Base-by-base conservation (phyloP, 768 basidiomycete species). In the Clathrus columnatus region DNA sequence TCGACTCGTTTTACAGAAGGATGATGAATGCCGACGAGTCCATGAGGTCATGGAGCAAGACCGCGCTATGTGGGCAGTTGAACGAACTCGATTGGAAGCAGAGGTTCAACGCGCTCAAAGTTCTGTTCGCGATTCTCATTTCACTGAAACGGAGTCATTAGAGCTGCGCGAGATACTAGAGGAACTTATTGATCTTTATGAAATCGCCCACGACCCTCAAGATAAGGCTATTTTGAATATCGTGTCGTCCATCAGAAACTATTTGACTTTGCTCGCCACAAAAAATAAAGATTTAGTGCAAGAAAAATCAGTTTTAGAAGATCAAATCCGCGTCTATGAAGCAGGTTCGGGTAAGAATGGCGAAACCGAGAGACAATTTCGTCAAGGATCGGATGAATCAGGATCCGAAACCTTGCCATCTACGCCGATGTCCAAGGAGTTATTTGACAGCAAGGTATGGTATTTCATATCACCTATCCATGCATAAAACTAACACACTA, bases 111-210 rank as follows among this genome's bases (percentile, higher is more conserved):
- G 74, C 72, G 64, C 65, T 76, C 58, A 75, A 77, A 29, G 76
- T 77, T 45, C 65, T 80, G 32, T 64, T 67, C 16, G 63, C n/a
- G n/a, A n/a, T n/a, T n/a, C n/a, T n/a, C n/a, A n/a, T n/a, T n/a
- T n/a, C n/a, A n/a, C 70, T 7, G 72, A 69, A 52, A 68, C 66
- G 48, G 81, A 87, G 60, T 65, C 87, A 21, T 77, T 81, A 47
- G 69, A 73, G 1, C 77, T 77, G 7, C 63, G 77, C 8, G 71
- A 71, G 4, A 68, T 73, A 14, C 62, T 89, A 28, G 75, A 74
- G 48, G 63, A 58, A 4, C 68, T 90, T 59, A 73, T 84, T 57
- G 76, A 77, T 60, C 72, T 72, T 30, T 79, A 85, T 62, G 74
- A 73, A 16, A 74, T 89, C 60, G 73, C 75, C n/a, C 67, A 81